phyloP scores from a whole-genome alignment of 1,139 yeast genomes.

The Arxiozyma slooffiae region DNA sequence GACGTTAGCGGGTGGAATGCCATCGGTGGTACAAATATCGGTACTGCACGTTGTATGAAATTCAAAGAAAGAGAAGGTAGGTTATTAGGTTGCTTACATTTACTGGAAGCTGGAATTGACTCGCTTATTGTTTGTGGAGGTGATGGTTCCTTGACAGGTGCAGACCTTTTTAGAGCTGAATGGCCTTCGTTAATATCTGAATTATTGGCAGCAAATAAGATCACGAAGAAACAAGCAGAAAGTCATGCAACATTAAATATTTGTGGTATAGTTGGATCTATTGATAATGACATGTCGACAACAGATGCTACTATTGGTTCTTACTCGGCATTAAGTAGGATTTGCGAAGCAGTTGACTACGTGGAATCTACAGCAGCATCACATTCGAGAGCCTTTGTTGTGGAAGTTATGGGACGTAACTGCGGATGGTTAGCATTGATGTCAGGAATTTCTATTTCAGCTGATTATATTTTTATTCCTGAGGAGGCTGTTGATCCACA shows the following conservation, averaged over 20 bases:
- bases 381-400: slow-evolving; percentile 93
- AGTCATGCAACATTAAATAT: slow-evolving; percentile 69
- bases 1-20: slow-evolving; percentile 88
- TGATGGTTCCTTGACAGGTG: slow-evolving; percentile 96
- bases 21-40: slow-evolving; percentile 92
- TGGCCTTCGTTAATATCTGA: slow-evolving; percentile 84
- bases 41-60: slow-evolving; percentile 88
- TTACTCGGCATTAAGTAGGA: slow-evolving; percentile 82
- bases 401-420: slow-evolving; percentile 98
- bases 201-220: slow-evolving; percentile 42
- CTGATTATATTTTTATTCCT: slow-evolving; percentile 88
- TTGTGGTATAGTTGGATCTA: slow-evolving; percentile 92
- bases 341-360: slow-evolving; percentile 80
- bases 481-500: slow-evolving; percentile 36
- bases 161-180: slow-evolving; percentile 82
- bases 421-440: slow-evolving; percentile 97
- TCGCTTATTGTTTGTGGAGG: slow-evolving; percentile 96
- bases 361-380: slow-evolving; percentile 96
- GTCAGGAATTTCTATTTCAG: slow-evolving; percentile 94
- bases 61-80: slow-evolving; percentile 82
- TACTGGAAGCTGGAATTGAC: slow-evolving; percentile 81
- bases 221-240: slow-evolving; percentile 46
- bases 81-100: slow-evolving; percentile 66
- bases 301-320: slow-evolving; percentile 99
- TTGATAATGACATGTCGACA: slow-evolving; percentile 93